A percentile compares a stretch with the other conserved stretches of the same genome.
Conservation (phyloP, 2,329 filamentous ascomycete genomes). For the Talaromyces sp. region DNA sequence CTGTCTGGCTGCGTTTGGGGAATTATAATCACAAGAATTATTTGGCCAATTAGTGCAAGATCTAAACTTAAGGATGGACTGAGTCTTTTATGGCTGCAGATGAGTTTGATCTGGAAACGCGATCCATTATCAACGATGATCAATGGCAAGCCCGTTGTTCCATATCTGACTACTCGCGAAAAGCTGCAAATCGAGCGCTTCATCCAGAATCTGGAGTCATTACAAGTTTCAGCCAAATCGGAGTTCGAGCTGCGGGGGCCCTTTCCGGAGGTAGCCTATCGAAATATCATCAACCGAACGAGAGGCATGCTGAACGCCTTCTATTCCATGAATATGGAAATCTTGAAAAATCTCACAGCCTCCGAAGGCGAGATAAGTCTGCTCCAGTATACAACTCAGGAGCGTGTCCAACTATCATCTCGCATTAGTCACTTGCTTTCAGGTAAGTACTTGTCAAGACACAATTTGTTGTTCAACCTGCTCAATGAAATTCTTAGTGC, state of each 20-base stretch:
- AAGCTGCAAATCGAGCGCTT: constrained; percentile 84
- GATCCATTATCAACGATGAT: constrained; percentile 76
- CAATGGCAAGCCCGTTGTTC: constrained; percentile 53
- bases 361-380: constrained; percentile 79
- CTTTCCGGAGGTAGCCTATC: constrained; percentile 72
- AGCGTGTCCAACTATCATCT: constrained; percentile 76
- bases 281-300: constrained; percentile 72
- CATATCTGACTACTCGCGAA: constrained; percentile 85
- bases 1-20: constrained; percentile 88
- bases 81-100: constrained; percentile 85
- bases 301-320: constrained; percentile 87
- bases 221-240: constrained; percentile 69
- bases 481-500: constrained; percentile 49
- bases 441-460: constrained; percentile 37
- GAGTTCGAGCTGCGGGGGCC: constrained; percentile 88
- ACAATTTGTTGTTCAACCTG: background rate
- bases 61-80: constrained; percentile 85
- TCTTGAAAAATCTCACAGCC: constrained; percentile 71
- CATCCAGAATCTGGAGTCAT: constrained; percentile 65
- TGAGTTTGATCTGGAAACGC: constrained; percentile 94
- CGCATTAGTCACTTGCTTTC: constrained; percentile 84
- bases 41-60: constrained; percentile 92
- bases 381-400: constrained; percentile 71
- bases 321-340: constrained; percentile 92
- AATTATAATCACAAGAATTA: constrained; percentile 78